Conservation (phyloP, 2,329 filamentous ascomycete genomes). For the Monosporascus sp. region DNA sequence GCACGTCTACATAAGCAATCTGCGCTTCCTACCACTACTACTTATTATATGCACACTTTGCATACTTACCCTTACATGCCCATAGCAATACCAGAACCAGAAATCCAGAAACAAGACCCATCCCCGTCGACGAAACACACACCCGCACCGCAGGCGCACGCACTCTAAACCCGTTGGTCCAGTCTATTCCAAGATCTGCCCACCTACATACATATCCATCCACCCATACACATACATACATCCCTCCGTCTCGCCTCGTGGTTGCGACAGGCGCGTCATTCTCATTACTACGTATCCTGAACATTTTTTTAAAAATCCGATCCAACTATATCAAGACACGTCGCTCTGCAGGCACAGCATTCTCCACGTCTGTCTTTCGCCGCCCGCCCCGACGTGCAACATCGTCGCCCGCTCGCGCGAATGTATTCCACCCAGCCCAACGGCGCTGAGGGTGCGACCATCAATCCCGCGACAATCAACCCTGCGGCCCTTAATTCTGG, state of each 20-base stretch:
- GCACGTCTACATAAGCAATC: too few species aligned
- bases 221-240: conserved; percentile 5
- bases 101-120: too few species aligned
- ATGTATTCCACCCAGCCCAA: conserved; percentile 62
- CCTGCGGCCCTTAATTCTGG: conserved; percentile 51
- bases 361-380: conserved; percentile 27
- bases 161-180: neutral
- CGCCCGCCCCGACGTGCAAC: conserved; percentile 25
- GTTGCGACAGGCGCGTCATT: conserved; percentile 28
- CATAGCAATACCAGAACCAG: neutral
- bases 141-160: neutral
- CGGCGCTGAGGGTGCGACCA: conserved; percentile 79
- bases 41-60: neutral
- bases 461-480: conserved; percentile 84
- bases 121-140: neutral
- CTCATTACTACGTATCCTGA: conserved; percentile 13
- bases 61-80: neutral
- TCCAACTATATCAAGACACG: conserved; percentile 59
- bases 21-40: too few species aligned
- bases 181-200: neutral
- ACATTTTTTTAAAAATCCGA: conserved; percentile 28
- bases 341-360: conserved; percentile 45
- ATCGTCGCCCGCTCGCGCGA: conserved; percentile 39
- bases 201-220: neutral
- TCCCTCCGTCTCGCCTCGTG: conserved; percentile 26